Conservation (phyloP, 2,329 filamentous ascomycete genomes). For the Neonectria hederae region DNA sequence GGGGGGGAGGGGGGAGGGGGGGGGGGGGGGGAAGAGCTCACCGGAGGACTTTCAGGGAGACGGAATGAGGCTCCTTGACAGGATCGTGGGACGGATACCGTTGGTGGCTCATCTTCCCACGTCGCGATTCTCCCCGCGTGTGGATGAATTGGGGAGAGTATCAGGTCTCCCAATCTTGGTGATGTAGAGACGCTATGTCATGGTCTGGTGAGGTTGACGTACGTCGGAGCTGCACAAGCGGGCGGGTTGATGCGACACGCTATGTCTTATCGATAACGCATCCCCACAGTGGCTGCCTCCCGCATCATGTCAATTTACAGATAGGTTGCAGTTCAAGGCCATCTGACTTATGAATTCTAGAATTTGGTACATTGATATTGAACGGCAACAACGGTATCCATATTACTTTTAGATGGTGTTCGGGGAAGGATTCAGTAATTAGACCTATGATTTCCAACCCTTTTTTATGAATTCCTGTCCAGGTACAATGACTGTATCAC, state of each 20-base stretch:
- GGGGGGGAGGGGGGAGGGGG: no score
- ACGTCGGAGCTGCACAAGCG: conserved; percentile 10
- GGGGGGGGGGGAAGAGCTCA: conserved; percentile 48
- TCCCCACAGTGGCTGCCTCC: neutral
- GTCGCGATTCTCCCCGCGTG: neutral
- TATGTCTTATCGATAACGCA: conserved; percentile 26
- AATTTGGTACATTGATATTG: no score
- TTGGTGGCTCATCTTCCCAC: conserved; percentile 64
- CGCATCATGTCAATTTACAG: neutral
- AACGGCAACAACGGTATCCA: neutral
- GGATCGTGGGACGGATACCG: conserved; percentile 65
- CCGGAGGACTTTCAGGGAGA: conserved; percentile 81
- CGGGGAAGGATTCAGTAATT: neutral
- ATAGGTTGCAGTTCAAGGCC: neutral
- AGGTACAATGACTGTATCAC: no score
- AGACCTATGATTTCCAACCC: no score
- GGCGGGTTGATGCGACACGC: neutral
- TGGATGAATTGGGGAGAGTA: neutral
- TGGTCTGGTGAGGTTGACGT: conserved; percentile 15
- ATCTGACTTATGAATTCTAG: neutral
- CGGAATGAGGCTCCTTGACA: conserved; percentile 78
- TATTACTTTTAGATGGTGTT: neutral
- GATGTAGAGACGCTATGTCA: conserved; percentile 3
- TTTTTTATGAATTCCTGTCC: no score
- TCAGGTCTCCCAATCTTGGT: neutral